These are phyloP conservation scores for Magnaporthales sp. DNA, from an alignment of 2,329 filamentous ascomycete species.

Conservation along the genomic window DNA sequence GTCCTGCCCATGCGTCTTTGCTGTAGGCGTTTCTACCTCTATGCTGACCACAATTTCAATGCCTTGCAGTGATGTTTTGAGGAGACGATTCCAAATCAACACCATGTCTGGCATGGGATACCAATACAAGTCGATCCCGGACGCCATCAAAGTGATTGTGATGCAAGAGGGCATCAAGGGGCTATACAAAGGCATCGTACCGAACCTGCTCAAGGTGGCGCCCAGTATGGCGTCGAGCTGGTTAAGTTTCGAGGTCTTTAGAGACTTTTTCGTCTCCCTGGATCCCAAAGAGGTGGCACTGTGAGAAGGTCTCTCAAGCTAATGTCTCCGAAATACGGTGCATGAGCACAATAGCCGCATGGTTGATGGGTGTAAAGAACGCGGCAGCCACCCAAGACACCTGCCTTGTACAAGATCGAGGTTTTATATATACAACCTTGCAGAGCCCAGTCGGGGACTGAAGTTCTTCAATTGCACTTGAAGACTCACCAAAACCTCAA, in stretches of 20 bases:
- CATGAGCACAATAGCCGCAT: neutral
- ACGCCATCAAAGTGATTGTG: slow-evolving; percentile 76
- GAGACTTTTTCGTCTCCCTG: slow-evolving; percentile 70
- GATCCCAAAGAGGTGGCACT: slow-evolving; percentile 28
- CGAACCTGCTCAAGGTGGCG: slow-evolving; percentile 92
- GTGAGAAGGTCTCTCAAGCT: slow-evolving; percentile 10
- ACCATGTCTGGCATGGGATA: slow-evolving; percentile 99
- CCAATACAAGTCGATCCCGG: slow-evolving; percentile 78
- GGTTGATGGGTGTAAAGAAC: neutral
- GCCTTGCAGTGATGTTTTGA: slow-evolving; percentile 67
- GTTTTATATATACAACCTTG: neutral
- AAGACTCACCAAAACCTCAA: neutral
- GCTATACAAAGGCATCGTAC: slow-evolving; percentile 91
- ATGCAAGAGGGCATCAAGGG: slow-evolving; percentile 75
- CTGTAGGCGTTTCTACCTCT: no score
- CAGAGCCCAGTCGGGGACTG: neutral
- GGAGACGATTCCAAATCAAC: slow-evolving; percentile 94
- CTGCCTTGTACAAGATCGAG: neutral
- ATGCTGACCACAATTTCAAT: neutral
- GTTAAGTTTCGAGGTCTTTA: slow-evolving; percentile 91
- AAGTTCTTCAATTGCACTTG: neutral
- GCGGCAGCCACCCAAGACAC: no score
- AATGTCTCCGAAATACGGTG: neutral
- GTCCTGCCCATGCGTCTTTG: no score
- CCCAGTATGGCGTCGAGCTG: slow-evolving; percentile 98